phyloP scores from a whole-genome alignment of 345 rosid genomes.

The Jatropha curcas region DNA sequence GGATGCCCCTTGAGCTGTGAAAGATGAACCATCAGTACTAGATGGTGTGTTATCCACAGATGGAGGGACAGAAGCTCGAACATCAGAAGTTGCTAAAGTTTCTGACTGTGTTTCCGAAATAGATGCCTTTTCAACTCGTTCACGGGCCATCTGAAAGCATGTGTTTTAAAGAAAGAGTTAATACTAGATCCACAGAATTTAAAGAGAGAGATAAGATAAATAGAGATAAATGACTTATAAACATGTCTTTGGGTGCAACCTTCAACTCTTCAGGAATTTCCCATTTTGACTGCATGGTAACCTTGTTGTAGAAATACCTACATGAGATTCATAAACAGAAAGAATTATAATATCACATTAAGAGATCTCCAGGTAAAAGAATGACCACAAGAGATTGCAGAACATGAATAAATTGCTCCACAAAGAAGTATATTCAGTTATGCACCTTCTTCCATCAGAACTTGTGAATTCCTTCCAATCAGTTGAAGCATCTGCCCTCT shows the following conservation, averaged over 20 bases:
- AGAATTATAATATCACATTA: slow-evolving; percentile 16
- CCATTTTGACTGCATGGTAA: slow-evolving; percentile 90
- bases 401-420: slow-evolving; percentile 9
- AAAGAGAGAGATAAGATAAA: slow-evolving; percentile 10
- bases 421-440: slow-evolving; percentile 19
- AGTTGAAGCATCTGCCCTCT: slow-evolving; percentile 92
- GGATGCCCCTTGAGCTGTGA: slow-evolving; percentile 38
- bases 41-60: slow-evolving; percentile 38
- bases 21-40: slow-evolving; percentile 39
- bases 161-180: neutral
- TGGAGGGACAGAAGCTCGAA: slow-evolving; percentile 29
- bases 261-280: slow-evolving; percentile 83
- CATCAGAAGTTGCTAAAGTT: slow-evolving; percentile 23
- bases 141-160: slow-evolving; percentile 77
- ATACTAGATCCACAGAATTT: slow-evolving; percentile 13
- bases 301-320: slow-evolving; percentile 88
- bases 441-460: slow-evolving; percentile 92
- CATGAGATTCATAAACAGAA: slow-evolving; percentile 27
- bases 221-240: neutral
- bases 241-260: slow-evolving; percentile 42
- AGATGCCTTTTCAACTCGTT: slow-evolving; percentile 50
- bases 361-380: neutral
- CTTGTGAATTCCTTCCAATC: slow-evolving; percentile 94
- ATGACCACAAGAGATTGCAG: neutral
- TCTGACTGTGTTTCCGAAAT: slow-evolving; percentile 39